phyloP scores from a whole-genome alignment of 2,329 filamentous ascomycete species.

The Pleomassaria siparia region DNA sequence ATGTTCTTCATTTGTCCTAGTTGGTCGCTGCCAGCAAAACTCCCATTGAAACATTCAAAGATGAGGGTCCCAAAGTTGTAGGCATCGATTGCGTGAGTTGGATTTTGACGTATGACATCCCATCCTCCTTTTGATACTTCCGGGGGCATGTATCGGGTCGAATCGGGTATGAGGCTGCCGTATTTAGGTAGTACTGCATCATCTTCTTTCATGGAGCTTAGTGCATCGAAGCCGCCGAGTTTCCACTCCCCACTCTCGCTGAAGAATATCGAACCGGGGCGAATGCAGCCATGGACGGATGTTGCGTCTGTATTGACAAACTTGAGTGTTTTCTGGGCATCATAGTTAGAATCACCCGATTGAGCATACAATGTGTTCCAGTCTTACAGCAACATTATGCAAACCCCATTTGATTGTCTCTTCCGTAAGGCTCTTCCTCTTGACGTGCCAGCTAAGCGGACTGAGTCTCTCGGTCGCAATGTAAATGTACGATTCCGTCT shows the following conservation, averaged over 20 bases:
- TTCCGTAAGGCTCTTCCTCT: conserved; percentile 80
- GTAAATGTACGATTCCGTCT: conserved; percentile 95
- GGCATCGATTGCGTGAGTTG: conserved; percentile 79
- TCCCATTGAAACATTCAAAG: conserved; percentile 89
- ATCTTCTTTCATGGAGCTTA: conserved; percentile 95
- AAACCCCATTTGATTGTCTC: conserved; percentile 98
- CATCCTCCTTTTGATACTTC: conserved; percentile 87
- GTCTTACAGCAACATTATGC: conserved; percentile 73
- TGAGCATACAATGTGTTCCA: background rate
- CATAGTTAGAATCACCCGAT: conserved; percentile 3
- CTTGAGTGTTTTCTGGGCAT: conserved; percentile 75
- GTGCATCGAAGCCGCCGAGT: conserved; percentile 85
- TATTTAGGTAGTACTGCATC: conserved; percentile 91
- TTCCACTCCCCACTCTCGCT: conserved; percentile 99
- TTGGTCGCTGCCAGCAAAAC: conserved; percentile 75
- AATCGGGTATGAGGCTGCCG: conserved; percentile 83
- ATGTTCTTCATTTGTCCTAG: conserved; percentile 83
- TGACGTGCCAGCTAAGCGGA: conserved; percentile 86
- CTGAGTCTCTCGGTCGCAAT: conserved; percentile 90
- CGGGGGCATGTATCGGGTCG: conserved; percentile 79
- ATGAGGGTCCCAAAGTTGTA: conserved; percentile 84
- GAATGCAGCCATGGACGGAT: conserved; percentile 86
- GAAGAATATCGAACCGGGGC: conserved; percentile 84
- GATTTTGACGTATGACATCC: conserved; percentile 83
- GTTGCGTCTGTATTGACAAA: conserved; percentile 94